Percentiles rank a stretch among this genome's conserved stretches.
phyloP scores from a whole-genome alignment of 495 filamentous ascomycete genomes.

The Thermothielavioides terrestris region DNA sequence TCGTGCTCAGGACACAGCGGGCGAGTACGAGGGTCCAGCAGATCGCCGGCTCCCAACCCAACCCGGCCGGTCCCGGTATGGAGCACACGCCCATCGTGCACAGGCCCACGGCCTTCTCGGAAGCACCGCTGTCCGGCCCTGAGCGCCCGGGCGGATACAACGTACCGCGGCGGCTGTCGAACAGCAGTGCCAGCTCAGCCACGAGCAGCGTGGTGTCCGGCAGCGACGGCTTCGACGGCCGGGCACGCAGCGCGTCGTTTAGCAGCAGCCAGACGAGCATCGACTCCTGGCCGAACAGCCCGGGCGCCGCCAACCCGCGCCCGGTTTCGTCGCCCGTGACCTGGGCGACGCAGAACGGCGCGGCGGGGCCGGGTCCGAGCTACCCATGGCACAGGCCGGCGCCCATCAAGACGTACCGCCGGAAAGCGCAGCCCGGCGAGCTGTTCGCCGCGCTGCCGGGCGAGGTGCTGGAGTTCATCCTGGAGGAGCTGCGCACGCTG shows the following conservation, averaged over 20 bases:
- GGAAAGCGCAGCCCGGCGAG: conserved; percentile 35
- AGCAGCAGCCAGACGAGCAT: conserved; percentile 35
- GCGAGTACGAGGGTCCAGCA: conserved; percentile 17
- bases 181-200: conserved; percentile 19
- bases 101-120: conserved; percentile 9
- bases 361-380: background rate
- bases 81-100: conserved; percentile 9
- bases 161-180: conserved; percentile 16
- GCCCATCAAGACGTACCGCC: conserved; percentile 25
- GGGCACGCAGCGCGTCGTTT: conserved; percentile 15
- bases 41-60: conserved; percentile 1
- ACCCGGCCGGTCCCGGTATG: background rate
- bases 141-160: conserved; percentile 12
- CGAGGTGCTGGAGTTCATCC: conserved; percentile 48
- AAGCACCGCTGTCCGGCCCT: background rate
- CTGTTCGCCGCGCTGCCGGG: conserved; percentile 48
- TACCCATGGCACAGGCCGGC: conserved; percentile 34
- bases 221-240: conserved; percentile 21
- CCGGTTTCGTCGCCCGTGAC: background rate
- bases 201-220: conserved; percentile 18
- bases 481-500: conserved; percentile 37
- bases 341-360: conserved; percentile 9
- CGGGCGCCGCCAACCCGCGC: conserved; percentile 2
- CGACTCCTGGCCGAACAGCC: conserved; percentile 25
- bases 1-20: conserved; percentile 18